Percentiles rank a stretch among this genome's conserved stretches.
phyloP scores from a whole-genome alignment of 768 basidiomycete species.

The Collybia nuda region DNA sequence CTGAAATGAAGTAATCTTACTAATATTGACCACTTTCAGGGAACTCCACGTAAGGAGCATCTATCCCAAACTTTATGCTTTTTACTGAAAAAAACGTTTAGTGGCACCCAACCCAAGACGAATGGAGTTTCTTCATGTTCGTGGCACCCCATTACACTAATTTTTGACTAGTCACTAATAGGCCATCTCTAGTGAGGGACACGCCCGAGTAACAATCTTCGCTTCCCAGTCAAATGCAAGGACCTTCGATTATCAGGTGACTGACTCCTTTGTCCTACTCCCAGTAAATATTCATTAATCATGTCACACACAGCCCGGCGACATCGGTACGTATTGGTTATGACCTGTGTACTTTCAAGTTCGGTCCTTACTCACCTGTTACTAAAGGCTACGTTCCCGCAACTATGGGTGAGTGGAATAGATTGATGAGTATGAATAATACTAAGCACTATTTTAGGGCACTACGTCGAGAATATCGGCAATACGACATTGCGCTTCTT shows the following conservation, averaged over 20 bases:
- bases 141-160: conserved; percentile 13
- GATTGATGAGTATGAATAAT: not conserved
- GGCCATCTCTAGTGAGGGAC: conserved; percentile 40
- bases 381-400: conserved; percentile 53
- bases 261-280: not conserved
- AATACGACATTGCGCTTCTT: conserved; percentile 47
- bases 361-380: conserved; percentile 3
- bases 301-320: conserved; percentile 41
- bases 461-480: conserved; percentile 56
- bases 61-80: not conserved
- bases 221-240: conserved; percentile 50
- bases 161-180: conserved; percentile 2
- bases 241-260: conserved; percentile 59
- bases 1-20: not conserved
- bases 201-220: conserved; percentile 56
- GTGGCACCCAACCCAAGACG: conserved; percentile 74
- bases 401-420: conserved; percentile 41
- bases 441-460: conserved; percentile 28
- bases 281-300: not conserved
- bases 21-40: conserved; percentile 21
- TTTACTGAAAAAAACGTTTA: conserved; percentile 18
- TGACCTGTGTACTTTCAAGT: not conserved
- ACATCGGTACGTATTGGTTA: conserved; percentile 41
- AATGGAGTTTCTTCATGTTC: conserved; percentile 63
- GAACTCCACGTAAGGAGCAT: conserved; percentile 50